Evolutionary conservation across 345 rosid species (phyloP).

Genomic region (Angophora floribunda): DNA sequence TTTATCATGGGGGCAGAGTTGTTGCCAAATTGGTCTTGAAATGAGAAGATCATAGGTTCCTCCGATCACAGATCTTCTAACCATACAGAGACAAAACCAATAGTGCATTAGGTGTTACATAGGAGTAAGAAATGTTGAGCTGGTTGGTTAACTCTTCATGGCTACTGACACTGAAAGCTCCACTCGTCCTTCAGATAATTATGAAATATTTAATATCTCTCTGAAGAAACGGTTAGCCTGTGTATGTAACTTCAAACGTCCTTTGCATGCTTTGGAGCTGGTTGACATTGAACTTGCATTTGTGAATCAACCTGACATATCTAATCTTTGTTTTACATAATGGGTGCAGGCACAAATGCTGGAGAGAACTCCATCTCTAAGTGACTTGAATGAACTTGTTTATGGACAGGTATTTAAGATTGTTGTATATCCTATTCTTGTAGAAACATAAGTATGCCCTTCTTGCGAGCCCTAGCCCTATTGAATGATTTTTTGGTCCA

Average conservation of each 20-base stretch:
- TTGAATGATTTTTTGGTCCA: background rate
- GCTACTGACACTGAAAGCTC: background rate
- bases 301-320: background rate
- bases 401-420: conserved; percentile 76
- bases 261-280: background rate
- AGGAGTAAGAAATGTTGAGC: background rate
- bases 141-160: background rate
- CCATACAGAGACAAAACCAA: background rate
- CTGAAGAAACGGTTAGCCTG: background rate
- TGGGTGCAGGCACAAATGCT: conserved; percentile 56
- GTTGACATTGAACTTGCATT: background rate
- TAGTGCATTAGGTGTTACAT: background rate
- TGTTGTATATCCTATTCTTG: background rate
- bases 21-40: background rate
- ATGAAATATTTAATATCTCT: background rate
- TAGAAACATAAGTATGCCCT: background rate
- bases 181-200: background rate
- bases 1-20: background rate
- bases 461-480: background rate
- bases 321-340: conserved; percentile 1
- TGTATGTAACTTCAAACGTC: background rate
- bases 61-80: background rate
- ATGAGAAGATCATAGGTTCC: background rate
- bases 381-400: conserved; percentile 88
- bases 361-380: conserved; percentile 90